Evolutionary conservation across 1,284 basidiomycete genomes (phyloP).

Genomic region (Heterobasidion occidentale): DNA sequence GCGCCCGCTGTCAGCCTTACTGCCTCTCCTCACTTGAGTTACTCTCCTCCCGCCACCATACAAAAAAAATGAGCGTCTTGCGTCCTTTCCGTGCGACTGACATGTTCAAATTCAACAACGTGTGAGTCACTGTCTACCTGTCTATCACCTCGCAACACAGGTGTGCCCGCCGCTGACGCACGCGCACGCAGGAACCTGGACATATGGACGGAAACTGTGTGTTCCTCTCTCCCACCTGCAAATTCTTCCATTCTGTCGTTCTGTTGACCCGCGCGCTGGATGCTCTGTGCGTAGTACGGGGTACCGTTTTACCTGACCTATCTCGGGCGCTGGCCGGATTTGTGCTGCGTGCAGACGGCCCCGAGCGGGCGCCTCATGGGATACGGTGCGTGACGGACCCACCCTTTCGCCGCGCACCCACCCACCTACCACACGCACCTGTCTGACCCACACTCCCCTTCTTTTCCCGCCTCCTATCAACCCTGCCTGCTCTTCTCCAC

Average conservation of each 20-base stretch:
- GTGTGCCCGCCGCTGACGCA: no score
- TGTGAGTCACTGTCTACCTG: conserved; percentile 37
- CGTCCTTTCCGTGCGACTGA: conserved; percentile 82
- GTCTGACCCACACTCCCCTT: neutral
- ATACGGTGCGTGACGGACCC: conserved; percentile 49
- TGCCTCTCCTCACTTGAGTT: no score
- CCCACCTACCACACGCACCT: neutral
- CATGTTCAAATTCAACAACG: conserved; percentile 88
- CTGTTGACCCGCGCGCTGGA: neutral
- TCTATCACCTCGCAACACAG: no score
- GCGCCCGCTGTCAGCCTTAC: no score
- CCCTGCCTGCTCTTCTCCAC: no score
- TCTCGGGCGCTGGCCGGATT: conserved; percentile 83
- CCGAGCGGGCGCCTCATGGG: conserved; percentile 80
- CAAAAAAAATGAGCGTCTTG: conserved; percentile 31
- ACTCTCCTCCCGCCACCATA: neutral
- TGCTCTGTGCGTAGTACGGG: conserved; percentile 50
- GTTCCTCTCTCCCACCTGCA: conserved; percentile 15
- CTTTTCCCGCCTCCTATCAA: no score
- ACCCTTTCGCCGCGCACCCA: neutral
- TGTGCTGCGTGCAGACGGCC: conserved; percentile 76
- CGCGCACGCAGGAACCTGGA: conserved; percentile 67
- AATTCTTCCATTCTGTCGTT: neutral
- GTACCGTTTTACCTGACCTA: conserved; percentile 84
- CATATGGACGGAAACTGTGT: conserved; percentile 88